These are phyloP conservation scores for Colletotrichum shisoi DNA, from an alignment of 2,329 filamentous ascomycete species.

Conservation along the genomic window DNA sequence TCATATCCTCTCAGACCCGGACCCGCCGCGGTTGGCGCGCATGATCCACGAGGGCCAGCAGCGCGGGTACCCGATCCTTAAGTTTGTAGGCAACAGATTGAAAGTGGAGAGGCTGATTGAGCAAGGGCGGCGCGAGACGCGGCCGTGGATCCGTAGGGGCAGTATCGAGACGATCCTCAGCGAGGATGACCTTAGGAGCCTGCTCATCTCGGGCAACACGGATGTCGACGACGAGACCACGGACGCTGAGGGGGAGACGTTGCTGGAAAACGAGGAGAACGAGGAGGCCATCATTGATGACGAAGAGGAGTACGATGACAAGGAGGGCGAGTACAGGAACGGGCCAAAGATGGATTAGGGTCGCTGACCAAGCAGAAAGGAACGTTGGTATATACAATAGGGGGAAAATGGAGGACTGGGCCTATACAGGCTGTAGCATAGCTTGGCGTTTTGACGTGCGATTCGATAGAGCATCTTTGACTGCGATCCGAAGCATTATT, in stretches of 20 bases:
- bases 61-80: constrained; percentile 87
- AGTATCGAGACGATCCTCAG: constrained; percentile 68
- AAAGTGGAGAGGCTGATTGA: constrained; percentile 79
- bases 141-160: constrained; percentile 57
- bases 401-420: not conserved
- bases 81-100: constrained; percentile 87
- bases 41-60: constrained; percentile 94
- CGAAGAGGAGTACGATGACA: constrained; percentile 4
- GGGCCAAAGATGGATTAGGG: constrained; percentile 10
- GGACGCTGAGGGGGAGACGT: constrained; percentile 43
- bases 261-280: constrained; percentile 46
- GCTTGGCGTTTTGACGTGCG: constrained; percentile 5
- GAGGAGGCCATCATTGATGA: constrained; percentile 40
- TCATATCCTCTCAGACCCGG: constrained; percentile 86
- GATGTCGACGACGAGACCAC: constrained; percentile 40
- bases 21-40: constrained; percentile 73
- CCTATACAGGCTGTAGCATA: constrained; percentile 5
- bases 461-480: not conserved
- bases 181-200: constrained; percentile 64
- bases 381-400: not conserved
- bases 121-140: constrained; percentile 63
- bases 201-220: constrained; percentile 49
- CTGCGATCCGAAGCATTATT: not conserved
- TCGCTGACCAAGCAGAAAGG: too few species aligned
- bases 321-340: not conserved